Evolutionary conservation across 331 rosid genomes (phyloP).

Genomic region (Prunus yedoensis): DNA sequence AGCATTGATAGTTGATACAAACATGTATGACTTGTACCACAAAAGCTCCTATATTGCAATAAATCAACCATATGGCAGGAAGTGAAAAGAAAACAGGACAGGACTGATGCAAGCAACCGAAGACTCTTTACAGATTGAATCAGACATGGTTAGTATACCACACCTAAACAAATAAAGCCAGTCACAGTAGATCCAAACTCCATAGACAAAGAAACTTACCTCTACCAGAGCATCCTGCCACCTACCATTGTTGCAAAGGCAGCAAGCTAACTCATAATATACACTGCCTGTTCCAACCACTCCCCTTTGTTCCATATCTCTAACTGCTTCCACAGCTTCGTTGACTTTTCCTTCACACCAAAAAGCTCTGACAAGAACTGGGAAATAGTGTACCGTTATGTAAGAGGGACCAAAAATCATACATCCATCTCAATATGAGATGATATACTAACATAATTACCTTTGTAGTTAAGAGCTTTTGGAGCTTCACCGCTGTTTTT

Average conservation of each 20-base stretch:
- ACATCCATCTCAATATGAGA: conserved; percentile 29
- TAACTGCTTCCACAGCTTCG: conserved; percentile 76
- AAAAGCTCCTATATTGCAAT: too few species aligned
- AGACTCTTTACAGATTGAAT: too few species aligned
- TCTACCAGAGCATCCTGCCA: conserved; percentile 82
- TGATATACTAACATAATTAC: conserved; percentile 39
- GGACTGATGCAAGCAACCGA: too few species aligned
- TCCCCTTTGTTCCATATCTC: conserved; percentile 88
- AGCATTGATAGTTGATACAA: too few species aligned
- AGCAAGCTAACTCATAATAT: conserved; percentile 87
- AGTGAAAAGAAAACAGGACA: too few species aligned
- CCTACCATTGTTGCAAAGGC: conserved; percentile 83
- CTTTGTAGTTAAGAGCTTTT: conserved; percentile 79
- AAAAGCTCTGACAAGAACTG: conserved; percentile 79
- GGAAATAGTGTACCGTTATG: conserved; percentile 19
- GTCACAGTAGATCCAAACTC: not conserved
- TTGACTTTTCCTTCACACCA: conserved; percentile 79
- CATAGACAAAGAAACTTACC: conserved; percentile 43
- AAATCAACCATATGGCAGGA: too few species aligned
- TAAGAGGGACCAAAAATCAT: conserved; percentile 17
- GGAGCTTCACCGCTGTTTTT: conserved; percentile 69
- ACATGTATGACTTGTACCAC: too few species aligned
- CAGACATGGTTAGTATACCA: not conserved
- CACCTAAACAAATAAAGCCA: not conserved
- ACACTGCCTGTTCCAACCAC: conserved; percentile 69